Evolutionary conservation across 352 stramenopile genomes (phyloP), one percentile per base, ranked within the genome.

Genomic region (Globisporangium parvum): DNA sequence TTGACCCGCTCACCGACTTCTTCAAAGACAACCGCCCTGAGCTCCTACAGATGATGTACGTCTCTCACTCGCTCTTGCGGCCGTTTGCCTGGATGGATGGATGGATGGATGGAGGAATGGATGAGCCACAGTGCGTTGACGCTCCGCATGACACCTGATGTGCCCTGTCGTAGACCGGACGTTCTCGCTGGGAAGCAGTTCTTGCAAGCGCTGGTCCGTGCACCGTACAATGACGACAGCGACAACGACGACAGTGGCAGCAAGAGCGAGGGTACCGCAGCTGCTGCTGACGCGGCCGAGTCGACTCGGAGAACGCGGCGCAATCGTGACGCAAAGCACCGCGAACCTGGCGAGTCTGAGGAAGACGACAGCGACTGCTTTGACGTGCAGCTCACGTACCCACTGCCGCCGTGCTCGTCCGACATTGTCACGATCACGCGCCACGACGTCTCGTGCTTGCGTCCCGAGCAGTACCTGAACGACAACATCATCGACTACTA

Each of bases 401-500:
- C 84, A 8, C 53, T 90, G 21, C 84, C 84, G 24, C 84, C 84
- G 2, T 88, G 78, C 46, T 77, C 73, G 0, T 74, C 68, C 12
- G 84, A 94, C 49, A 66, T 94, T 49, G 79, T 94, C 40, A 88
- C 81, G 20, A 87, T 94, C 26, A 86, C 80, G 23, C 62, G 69
- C 15, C 59, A 69, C 4, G 84, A 94, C 60, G 62, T 91, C 9
- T 64, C 55, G 14, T 65, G 81, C 3, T 52, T 92, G 20, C 73
- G 81, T 41, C 81, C 84, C 12, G 70, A 63, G 8, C 83, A 90
- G 45, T 97, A 96, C 59, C 67, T 97, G 48, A 97, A 97, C 65
- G 88, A 97, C 69, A 97, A 91, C 64, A 83, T 97, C 48, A 89
- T 97, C 60, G 87, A 97, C 57, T 95, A 95, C 56, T 94, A 93